phyloP scores from a whole-genome alignment of 495 filamentous ascomycete genomes.

The Bathelium albidoporum region DNA sequence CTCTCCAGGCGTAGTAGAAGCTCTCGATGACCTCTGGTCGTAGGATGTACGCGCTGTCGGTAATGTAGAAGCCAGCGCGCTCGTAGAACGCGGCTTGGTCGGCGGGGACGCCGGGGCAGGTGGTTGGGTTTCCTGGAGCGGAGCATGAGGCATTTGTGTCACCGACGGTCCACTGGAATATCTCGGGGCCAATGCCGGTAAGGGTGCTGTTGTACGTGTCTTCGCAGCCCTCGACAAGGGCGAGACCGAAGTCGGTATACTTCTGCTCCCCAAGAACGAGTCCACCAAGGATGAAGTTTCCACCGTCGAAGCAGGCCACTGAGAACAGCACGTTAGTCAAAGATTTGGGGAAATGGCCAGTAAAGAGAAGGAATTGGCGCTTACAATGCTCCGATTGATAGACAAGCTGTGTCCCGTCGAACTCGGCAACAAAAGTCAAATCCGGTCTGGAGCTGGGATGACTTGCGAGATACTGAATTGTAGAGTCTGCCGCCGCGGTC shows the following conservation, averaged over 20 bases:
- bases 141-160: constrained; percentile 21
- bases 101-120: constrained; percentile 28
- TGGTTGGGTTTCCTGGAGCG: neutral
- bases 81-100: constrained; percentile 50
- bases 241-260: constrained; percentile 65
- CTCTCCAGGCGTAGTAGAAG: constrained; percentile 77
- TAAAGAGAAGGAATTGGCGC: neutral
- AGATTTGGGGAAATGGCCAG: neutral
- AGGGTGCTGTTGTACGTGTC: constrained; percentile 58
- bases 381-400: constrained; percentile 40
- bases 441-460: constrained; percentile 60
- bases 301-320: constrained; percentile 70
- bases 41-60: constrained; percentile 51
- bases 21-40: constrained; percentile 81
- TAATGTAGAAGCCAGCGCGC: constrained; percentile 64
- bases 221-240: constrained; percentile 63
- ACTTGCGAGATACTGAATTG: constrained; percentile 60
- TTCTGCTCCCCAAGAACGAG: constrained; percentile 50
- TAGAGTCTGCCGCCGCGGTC: constrained; percentile 67
- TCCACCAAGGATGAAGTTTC: constrained; percentile 81
- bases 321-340: neutral
- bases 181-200: constrained; percentile 71
- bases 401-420: constrained; percentile 35
- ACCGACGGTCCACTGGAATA: constrained; percentile 54
- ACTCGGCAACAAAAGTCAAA: constrained; percentile 64